A percentile compares a stretch with the other conserved stretches of the same genome.
Evolutionary conservation across 192 early-diverging fungal genomes (phyloP).

Genomic region (Podochytrium sp.): DNA sequence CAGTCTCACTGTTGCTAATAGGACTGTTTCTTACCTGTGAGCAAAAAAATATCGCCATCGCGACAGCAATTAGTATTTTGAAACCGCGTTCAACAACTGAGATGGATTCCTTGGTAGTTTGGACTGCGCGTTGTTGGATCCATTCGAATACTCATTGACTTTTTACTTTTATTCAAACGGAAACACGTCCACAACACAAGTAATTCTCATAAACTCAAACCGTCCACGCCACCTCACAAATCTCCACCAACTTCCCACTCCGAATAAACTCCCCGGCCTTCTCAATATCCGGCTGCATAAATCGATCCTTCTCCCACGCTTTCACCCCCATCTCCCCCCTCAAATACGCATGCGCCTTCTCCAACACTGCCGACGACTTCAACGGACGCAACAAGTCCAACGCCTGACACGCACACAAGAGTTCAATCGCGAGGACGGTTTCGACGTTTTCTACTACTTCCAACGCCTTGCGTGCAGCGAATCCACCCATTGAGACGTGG

Average conservation of each 20-base stretch:
- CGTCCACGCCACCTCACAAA: constrained; percentile 3
- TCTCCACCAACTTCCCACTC: constrained; percentile 23
- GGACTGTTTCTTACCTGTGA: no score
- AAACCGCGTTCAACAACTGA: no score
- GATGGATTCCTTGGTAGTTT: no score
- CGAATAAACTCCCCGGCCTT: constrained; percentile 8
- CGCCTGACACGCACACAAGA: constrained; percentile 27
- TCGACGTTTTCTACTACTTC: constrained; percentile 34
- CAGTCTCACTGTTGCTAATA: no score
- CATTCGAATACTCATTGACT: no score
- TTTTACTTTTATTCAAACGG: no score
- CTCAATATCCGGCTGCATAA: constrained; percentile 31
- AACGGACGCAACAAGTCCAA: constrained; percentile 26
- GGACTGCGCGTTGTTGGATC: no score
- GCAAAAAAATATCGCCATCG: no score
- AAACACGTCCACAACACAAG: no score
- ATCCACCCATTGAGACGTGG: constrained; percentile 33
- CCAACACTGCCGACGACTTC: constrained; percentile 15
- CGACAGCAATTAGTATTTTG: no score
- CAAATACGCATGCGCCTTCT: constrained; percentile 18
- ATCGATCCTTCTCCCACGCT: constrained; percentile 19
- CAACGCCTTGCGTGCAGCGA: constrained; percentile 23
- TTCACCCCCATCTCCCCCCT: constrained; percentile 8
- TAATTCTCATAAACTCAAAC: no score
- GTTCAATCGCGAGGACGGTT: constrained; percentile 30